Evolutionary conservation across 352 stramenopile species (phyloP).

Genomic region (Phytophthora fragariaefolia): DNA sequence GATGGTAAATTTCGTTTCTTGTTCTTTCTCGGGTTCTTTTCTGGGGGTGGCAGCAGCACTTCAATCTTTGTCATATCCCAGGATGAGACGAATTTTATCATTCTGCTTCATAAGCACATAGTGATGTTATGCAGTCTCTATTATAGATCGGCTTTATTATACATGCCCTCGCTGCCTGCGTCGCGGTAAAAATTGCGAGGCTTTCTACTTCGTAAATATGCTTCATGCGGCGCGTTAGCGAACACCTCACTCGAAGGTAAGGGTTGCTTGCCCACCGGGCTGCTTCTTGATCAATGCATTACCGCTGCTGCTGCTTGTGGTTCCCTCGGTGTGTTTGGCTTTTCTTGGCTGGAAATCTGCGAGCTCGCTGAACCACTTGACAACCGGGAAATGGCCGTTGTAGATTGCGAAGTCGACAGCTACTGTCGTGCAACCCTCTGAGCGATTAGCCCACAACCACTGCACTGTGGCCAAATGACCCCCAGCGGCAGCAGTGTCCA

Average conservation of each 20-base stretch:
- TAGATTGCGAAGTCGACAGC: conserved; percentile 73
- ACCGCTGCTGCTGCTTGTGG: neutral
- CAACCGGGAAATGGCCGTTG: conserved; percentile 69
- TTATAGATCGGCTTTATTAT: conserved; percentile 19
- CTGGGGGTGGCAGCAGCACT: neutral
- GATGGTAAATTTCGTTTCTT: no score
- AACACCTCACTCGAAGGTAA: conserved; percentile 31
- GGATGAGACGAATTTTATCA: conserved; percentile 1
- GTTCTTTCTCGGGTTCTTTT: no score
- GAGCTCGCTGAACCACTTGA: conserved; percentile 59
- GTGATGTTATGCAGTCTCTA: conserved; percentile 7
- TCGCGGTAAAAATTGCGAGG: conserved; percentile 9
- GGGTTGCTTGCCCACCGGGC: conserved; percentile 16
- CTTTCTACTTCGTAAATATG: conserved; percentile 17
- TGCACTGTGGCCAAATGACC: conserved; percentile 60
- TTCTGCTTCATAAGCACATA: neutral
- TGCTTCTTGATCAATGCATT: conserved; percentile 38
- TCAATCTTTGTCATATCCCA: conserved; percentile 15
- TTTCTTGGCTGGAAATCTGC: conserved; percentile 31
- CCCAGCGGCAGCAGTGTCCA: conserved; percentile 62
- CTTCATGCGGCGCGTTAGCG: neutral
- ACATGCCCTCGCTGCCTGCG: conserved; percentile 9
- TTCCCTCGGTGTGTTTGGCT: conserved; percentile 19
- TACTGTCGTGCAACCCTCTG: conserved; percentile 69
- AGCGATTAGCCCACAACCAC: conserved; percentile 62